Percentiles rank a stretch among this genome's conserved stretches.
phyloP scores from a whole-genome alignment of 179 eudicot species.

The Pouteria campechiana region DNA sequence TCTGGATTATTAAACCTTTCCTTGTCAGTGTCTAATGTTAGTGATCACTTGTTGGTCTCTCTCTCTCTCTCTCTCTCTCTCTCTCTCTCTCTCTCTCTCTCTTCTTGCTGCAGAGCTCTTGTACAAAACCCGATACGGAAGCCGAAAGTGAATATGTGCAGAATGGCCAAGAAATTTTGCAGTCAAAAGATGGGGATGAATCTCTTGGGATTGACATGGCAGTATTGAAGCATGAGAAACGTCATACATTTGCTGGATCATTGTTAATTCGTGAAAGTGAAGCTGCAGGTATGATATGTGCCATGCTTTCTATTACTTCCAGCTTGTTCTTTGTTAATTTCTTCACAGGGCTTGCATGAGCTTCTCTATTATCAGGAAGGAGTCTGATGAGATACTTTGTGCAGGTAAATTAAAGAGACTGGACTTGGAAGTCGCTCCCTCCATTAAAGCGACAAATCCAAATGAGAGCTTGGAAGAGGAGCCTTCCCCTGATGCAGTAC shows the following conservation, averaged over 20 bases:
- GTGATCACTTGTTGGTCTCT: too few relatives aligned
- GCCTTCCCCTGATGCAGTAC: background rate
- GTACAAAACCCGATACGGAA: conserved; percentile 50
- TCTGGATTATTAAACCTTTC: too few relatives aligned
- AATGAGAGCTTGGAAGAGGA: too few relatives aligned
- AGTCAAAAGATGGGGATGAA: conserved; percentile 13
- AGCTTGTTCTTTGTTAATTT: background rate
- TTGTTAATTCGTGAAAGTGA: conserved; percentile 7
- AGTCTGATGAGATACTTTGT: conserved; percentile 2
- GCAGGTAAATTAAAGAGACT: background rate
- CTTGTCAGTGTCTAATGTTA: too few relatives aligned
- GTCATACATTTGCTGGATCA: conserved; percentile 15
- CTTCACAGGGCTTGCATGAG: too few relatives aligned
- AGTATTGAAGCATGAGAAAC: conserved; percentile 8
- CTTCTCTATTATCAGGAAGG: background rate
- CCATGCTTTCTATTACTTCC: background rate
- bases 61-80: too few relatives aligned
- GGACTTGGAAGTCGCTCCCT: conserved; percentile 6
- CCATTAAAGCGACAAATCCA: conserved; percentile 7
- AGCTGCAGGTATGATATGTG: conserved; percentile 2
- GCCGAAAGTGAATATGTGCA: conserved; percentile 23
- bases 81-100: too few relatives aligned
- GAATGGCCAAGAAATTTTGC: conserved; percentile 14
- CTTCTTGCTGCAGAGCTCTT: conserved; percentile 51
- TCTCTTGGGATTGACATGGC: conserved; percentile 20